Evolutionary conservation across 2,329 filamentous ascomycete species (phyloP), one percentile per base, ranked within the genome.

Genomic region (Hypomyces perniciosus): DNA sequence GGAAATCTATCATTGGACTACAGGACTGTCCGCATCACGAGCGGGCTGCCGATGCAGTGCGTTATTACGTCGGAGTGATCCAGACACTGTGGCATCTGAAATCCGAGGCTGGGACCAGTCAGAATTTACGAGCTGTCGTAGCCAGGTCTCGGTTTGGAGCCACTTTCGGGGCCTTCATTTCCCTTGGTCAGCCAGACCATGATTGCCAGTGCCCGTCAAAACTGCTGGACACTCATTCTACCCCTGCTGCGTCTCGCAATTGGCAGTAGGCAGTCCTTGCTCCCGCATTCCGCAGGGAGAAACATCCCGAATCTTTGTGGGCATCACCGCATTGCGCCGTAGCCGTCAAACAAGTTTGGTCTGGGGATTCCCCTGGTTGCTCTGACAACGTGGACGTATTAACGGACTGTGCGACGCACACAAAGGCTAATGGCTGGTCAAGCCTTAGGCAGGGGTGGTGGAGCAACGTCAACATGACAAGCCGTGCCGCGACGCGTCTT

Each of bases 1-100:
- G 65, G 62, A 64, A 54, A 53, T 52, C 41, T 40, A 54, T 50
- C 53, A 68, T 68, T 66, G 64, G 64, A 46, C 52, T 54, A 35
- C 42, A 34, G 26, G 4, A 26, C 7, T 29, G n/a, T 44, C 7
- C n/a, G 42, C 8, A 44, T 44, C 28, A 34, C 26, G 8, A 9
- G 42, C 30, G 28, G 42, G 42, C n/a, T 44, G 27, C 42, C 26
- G n/a, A 44, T 29, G 42, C 57, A 55, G 52, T 56, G 47, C 52
- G 60, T 55, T 56, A 60, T 59, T 56, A 44, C n/a, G 38, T 41
- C 12, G 38, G n/a, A 41, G 20, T 41, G 38, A 20, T 41, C n/a
- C 4, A 27, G 38, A 26, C 46, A 28, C 39, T 39, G 40, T 48
- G 41, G 34, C 34, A 52, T 45, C 50, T 33, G 40, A 48, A 39